Base-by-base conservation (phyloP, 768 basidiomycete species). In the Suillus plorans region DNA sequence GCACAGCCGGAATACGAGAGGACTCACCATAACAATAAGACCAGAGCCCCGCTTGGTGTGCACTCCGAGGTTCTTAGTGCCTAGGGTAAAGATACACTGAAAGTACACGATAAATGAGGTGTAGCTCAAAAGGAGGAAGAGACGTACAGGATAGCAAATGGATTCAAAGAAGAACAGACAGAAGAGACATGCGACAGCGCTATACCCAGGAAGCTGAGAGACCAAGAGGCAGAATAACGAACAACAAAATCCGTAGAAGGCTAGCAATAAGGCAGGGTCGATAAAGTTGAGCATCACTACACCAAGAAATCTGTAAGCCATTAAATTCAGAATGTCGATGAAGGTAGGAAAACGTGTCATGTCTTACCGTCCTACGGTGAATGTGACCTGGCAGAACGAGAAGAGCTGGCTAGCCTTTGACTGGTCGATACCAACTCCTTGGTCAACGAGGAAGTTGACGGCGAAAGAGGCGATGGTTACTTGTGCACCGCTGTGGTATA, bases 141-240 rank as follows among this genome's bases (percentile, higher is more conserved):
- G 41, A 76, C 81, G 67, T 64, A 84, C 85, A 6, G 87, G 87
- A 67, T 88, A 89, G 69, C 89, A 90, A 65, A 91, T 90, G 37
- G 88, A 89, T 75, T 90, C 89, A 72, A 89, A 89, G 80, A 88
- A 89, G 81, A 90, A 89, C 62, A 91, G 76, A 63, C 79, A 71
- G 70, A 89, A 90, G 42, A 91, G 72, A 75, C 84, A 88, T 12
- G 80, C 85, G 49, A 91, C 76, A 41, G 85, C 90, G 5, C 81
- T 77, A 61, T 78, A 77, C 16, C 89, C 87, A 9, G 80, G 76
- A 9, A 85, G 71, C 31, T 83, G 78, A 12, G 86, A 80, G 56
- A 85, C 78, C 58, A 82, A 76, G 63, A 90, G 71, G 60, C 80
- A 78, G 71, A 89, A 87, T 39, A 83, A 53, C 45, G 77, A 80